Conservation (phyloP, 495 filamentous ascomycete genomes). For the Penicillium coffeae region DNA sequence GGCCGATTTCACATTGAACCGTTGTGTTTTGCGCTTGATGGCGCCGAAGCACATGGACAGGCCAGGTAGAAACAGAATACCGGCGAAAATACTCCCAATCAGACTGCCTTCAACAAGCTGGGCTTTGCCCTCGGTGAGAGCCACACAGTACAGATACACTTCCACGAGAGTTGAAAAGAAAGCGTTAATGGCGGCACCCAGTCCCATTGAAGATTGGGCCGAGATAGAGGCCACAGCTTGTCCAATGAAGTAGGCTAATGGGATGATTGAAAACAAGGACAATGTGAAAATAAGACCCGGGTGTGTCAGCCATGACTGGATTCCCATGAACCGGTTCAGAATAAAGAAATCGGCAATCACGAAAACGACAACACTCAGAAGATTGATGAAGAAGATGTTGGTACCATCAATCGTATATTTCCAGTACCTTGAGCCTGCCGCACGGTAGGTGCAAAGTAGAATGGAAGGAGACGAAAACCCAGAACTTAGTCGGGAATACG, state of each 20-base stretch:
- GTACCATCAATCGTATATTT: conserved; percentile 98
- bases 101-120: conserved; percentile 94
- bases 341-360: conserved; percentile 90
- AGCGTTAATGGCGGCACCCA: conserved; percentile 95
- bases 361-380: conserved; percentile 85
- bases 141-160: conserved; percentile 96
- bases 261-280: conserved; percentile 87
- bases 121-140: conserved; percentile 87
- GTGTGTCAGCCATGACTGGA: conserved; percentile 68
- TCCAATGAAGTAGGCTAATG: conserved; percentile 98
- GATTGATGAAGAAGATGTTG: conserved; percentile 98
- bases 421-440: conserved; percentile 93
- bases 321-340: conserved; percentile 59
- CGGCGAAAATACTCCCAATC: conserved; percentile 95
- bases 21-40: conserved; percentile 95
- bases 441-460: conserved; percentile 93
- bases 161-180: conserved; percentile 99
- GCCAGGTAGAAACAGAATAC: conserved; percentile 93
- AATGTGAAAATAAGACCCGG: conserved; percentile 82
- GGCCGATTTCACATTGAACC: conserved; percentile 96
- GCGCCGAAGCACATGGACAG: conserved; percentile 98
- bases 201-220: conserved; percentile 98
- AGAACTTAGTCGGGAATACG: conserved; percentile 64
- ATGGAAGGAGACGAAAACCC: conserved; percentile 73
- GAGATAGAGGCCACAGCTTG: conserved; percentile 99